Evolutionary conservation across 768 basidiomycete species (phyloP).

Genomic region (Psilocybe tampanensis): DNA sequence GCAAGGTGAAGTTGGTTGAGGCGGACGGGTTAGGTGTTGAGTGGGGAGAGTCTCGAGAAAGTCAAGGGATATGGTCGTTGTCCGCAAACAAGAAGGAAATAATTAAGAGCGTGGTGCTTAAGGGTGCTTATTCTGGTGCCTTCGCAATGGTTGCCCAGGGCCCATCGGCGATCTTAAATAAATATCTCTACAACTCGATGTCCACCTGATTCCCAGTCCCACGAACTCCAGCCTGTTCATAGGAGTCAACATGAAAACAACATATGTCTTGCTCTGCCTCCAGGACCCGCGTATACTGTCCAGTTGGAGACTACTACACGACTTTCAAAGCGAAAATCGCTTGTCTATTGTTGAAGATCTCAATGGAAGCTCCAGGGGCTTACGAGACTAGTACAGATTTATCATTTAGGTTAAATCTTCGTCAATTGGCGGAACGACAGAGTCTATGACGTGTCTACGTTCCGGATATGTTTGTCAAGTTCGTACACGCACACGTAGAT

Average conservation of each 20-base stretch:
- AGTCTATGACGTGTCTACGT: too few species aligned
- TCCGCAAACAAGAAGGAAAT: slow-evolving; percentile 16
- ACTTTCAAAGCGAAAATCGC: background rate
- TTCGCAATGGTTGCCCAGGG: slow-evolving; percentile 34
- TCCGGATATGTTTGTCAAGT: too few species aligned
- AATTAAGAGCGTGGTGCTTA: slow-evolving; percentile 23
- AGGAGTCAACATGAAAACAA: background rate
- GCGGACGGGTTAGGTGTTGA: background rate
- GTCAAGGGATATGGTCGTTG: slow-evolving; percentile 15
- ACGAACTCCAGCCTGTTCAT: slow-evolving; percentile 3
- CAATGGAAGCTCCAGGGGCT: too few species aligned
- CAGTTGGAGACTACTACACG: background rate
- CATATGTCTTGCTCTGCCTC: background rate
- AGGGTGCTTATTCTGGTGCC: slow-evolving; percentile 27
- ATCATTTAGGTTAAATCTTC: too few species aligned
- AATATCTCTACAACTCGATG: slow-evolving; percentile 12
- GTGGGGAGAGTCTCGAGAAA: background rate
- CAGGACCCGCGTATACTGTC: slow-evolving; percentile 2
- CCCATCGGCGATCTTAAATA: slow-evolving; percentile 16
- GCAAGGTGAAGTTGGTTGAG: slow-evolving; percentile 9
- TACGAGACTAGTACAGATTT: too few species aligned
- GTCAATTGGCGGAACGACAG: too few species aligned
- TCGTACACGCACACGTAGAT: too few species aligned
- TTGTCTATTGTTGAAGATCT: too few species aligned
- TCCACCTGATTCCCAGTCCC: slow-evolving; percentile 15